These are phyloP conservation scores for Coriolopsis trogii DNA, from an alignment of 1,284 basidiomycete genomes.

Conservation along the genomic window DNA sequence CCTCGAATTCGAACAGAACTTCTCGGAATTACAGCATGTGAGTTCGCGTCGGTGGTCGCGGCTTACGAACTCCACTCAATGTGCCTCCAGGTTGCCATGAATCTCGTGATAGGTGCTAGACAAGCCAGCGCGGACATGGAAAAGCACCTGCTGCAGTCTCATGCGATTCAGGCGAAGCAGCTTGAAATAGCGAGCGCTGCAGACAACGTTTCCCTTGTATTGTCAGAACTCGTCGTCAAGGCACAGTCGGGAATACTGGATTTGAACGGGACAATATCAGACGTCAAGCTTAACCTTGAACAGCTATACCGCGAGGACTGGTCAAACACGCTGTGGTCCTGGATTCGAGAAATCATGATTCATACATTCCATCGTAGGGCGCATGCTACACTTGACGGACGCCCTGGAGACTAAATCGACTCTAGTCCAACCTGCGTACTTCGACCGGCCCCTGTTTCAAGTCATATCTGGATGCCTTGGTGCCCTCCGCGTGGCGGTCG, in stretches of 20 bases:
- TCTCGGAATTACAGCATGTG: slow-evolving; percentile 36
- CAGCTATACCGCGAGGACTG: slow-evolving; percentile 1
- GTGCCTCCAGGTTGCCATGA: slow-evolving; percentile 7
- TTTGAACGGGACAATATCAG: slow-evolving; percentile 48
- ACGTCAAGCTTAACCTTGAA: slow-evolving; percentile 35
- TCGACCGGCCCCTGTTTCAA: slow-evolving; percentile 23
- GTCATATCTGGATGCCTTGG: slow-evolving; percentile 7
- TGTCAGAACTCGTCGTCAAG: slow-evolving; percentile 41
- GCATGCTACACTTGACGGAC: too few relatives aligned
- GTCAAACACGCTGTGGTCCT: slow-evolving; percentile 8
- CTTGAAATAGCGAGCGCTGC: slow-evolving; percentile 40
- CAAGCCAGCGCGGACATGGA: slow-evolving; percentile 32
- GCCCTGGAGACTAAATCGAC: too few relatives aligned
- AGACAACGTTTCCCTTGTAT: slow-evolving; percentile 34
- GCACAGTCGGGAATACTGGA: slow-evolving; percentile 45
- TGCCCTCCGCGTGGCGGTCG: slow-evolving; percentile 20
- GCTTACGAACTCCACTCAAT: slow-evolving; percentile 2
- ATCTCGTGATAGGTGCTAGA: slow-evolving; percentile 27
- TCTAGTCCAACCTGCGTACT: too few relatives aligned
- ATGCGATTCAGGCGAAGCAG: slow-evolving; percentile 36
- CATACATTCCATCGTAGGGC: too few relatives aligned
- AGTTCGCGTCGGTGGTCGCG: neutral
- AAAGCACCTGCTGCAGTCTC: slow-evolving; percentile 30
- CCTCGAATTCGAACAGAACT: slow-evolving; percentile 26
- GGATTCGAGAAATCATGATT: slow-evolving; percentile 16